These are phyloP conservation scores for Pseudotsuga menziesii DNA, from an alignment of 75 land plant genomes.

Conservation along the genomic window DNA sequence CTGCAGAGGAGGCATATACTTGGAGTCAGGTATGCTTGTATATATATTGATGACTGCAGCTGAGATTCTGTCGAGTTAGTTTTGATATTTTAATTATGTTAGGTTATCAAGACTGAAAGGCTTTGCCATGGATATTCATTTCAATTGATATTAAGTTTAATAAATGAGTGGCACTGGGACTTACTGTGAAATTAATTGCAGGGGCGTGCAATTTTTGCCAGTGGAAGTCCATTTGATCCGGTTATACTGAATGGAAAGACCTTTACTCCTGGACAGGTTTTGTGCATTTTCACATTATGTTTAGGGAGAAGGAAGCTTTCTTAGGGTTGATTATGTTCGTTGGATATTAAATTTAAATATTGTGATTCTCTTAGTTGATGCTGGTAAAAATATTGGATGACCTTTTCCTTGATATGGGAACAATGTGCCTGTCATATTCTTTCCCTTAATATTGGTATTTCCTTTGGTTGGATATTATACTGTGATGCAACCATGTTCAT, in stretches of 20 bases:
- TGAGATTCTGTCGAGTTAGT: neutral
- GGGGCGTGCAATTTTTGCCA: slow-evolving; percentile 43
- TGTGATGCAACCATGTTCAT: neutral
- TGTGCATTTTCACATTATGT: neutral
- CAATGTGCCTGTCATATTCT: neutral
- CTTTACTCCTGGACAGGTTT: slow-evolving; percentile 42
- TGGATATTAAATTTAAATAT: neutral
- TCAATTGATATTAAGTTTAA: neutral
- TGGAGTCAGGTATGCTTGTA: slow-evolving; percentile 30
- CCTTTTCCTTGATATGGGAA: neutral
- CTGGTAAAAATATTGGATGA: neutral
- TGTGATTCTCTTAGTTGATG: neutral
- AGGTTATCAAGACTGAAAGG: neutral
- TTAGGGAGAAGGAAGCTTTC: neutral
- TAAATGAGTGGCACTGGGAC: neutral
- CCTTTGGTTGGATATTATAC: no score
- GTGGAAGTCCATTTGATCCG: slow-evolving; percentile 51
- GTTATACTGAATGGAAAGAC: slow-evolving; percentile 34
- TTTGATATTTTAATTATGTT: neutral
- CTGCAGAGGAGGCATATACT: slow-evolving; percentile 50
- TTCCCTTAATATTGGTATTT: neutral
- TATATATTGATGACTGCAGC: neutral
- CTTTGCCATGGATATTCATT: neutral
- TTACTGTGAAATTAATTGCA: slow-evolving; percentile 14
- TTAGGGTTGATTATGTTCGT: neutral